Evolutionary conservation across 2,329 filamentous ascomycete species (phyloP).

Genomic region (Talaromyces pinophilus): DNA sequence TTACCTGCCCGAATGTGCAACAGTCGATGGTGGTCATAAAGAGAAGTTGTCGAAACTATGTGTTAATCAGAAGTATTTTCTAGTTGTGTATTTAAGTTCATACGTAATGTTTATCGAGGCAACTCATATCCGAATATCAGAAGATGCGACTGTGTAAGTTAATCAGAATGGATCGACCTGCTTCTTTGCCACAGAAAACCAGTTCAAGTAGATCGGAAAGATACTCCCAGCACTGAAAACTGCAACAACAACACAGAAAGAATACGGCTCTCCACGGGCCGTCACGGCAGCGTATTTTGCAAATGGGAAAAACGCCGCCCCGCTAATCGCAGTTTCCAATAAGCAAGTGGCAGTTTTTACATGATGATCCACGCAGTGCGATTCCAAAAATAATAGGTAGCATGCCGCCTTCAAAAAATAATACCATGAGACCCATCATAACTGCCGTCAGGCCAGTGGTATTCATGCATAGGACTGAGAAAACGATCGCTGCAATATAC

Average conservation of each 20-base stretch:
- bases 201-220: conserved; percentile 8
- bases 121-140: neutral
- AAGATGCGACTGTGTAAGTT: neutral
- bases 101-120: neutral
- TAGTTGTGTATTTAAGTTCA: neutral
- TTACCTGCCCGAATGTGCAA: neutral
- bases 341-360: conserved; percentile 51
- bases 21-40: neutral
- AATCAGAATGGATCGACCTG: neutral
- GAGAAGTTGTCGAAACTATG: neutral
- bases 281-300: neutral
- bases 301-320: conserved; percentile 26
- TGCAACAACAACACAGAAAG: neutral
- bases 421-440: neutral
- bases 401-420: neutral
- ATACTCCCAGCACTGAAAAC: neutral
- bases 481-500: neutral
- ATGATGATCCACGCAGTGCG: neutral
- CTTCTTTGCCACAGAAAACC: neutral
- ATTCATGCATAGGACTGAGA: neutral
- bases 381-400: conserved; percentile 4
- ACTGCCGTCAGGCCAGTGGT: neutral
- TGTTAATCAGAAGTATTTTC: neutral
- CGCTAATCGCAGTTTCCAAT: conserved; percentile 57
- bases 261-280: neutral